Conservation (phyloP, 2,329 filamentous ascomycete genomes). For the Colletotrichum sp. region DNA sequence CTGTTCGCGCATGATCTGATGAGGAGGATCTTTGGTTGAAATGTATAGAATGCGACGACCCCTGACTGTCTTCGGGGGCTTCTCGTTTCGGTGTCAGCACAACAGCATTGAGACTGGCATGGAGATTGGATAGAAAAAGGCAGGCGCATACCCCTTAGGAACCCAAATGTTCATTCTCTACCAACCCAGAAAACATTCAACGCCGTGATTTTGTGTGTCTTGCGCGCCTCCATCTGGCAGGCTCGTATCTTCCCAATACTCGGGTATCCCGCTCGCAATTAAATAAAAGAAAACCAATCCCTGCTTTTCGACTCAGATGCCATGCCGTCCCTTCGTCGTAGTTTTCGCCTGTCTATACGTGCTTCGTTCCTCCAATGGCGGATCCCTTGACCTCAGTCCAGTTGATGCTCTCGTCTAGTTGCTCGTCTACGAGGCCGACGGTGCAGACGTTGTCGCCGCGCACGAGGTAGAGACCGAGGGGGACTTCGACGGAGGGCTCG, state of each 20-base stretch:
- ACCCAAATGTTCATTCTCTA: constrained; percentile 24
- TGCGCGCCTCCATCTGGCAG: neutral
- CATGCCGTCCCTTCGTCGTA: neutral
- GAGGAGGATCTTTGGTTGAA: constrained; percentile 65
- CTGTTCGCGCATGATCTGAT: constrained; percentile 71
- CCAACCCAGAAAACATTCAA: constrained; percentile 15
- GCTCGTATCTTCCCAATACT: constrained; percentile 10
- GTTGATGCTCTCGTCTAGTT: constrained; percentile 87
- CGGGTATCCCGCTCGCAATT: constrained; percentile 17
- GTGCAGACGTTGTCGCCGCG: constrained; percentile 94
- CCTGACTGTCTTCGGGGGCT: constrained; percentile 24
- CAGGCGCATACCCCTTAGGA: constrained; percentile 22
- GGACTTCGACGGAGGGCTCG: constrained; percentile 80
- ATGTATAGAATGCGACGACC: neutral
- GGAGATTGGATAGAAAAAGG: constrained; percentile 8
- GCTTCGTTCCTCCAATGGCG: constrained; percentile 85
- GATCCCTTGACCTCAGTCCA: constrained; percentile 90
- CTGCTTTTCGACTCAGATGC: neutral
- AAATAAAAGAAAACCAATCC: constrained; percentile 25
- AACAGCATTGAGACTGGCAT: neutral
- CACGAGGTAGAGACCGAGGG: constrained; percentile 88
- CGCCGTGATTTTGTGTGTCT: constrained; percentile 15
- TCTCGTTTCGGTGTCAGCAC: constrained; percentile 33
- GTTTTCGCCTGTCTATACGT: constrained; percentile 49
- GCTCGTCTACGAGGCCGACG: constrained; percentile 88